Evolutionary conservation across 106 monocot species (phyloP).

Genomic region (Dioscorea alata): DNA sequence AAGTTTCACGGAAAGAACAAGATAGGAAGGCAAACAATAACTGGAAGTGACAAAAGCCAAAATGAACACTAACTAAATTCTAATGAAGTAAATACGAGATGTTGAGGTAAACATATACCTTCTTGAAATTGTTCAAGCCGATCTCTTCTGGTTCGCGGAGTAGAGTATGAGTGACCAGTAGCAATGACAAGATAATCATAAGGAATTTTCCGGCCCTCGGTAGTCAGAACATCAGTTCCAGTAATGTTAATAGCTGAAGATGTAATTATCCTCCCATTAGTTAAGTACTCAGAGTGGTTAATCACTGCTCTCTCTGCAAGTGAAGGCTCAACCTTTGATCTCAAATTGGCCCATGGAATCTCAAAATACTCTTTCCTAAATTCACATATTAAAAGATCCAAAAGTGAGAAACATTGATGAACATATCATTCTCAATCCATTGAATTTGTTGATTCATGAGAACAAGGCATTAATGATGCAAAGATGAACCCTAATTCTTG

Average conservation of each 20-base stretch:
- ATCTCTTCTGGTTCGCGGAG: conserved; percentile 23
- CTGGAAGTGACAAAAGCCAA: neutral
- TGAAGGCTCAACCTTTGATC: conserved; percentile 44
- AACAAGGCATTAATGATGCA: too few species aligned
- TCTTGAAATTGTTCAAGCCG: conserved; percentile 36
- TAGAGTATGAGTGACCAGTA: conserved; percentile 28
- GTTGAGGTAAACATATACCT: neutral
- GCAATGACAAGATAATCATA: conserved; percentile 46
- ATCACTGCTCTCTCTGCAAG: conserved; percentile 43
- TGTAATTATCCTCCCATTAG: conserved; percentile 19
- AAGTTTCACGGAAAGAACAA: neutral
- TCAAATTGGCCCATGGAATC: conserved; percentile 65
- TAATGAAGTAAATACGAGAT: neutral
- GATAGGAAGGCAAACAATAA: neutral
- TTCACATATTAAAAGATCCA: too few species aligned
- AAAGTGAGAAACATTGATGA: neutral
- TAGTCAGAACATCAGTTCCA: conserved; percentile 16
- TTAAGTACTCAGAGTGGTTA: conserved; percentile 39
- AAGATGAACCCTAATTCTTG: too few species aligned
- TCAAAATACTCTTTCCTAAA: conserved; percentile 58
- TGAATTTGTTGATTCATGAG: too few species aligned
- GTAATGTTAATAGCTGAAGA: conserved; percentile 32
- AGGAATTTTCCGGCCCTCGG: conserved; percentile 19
- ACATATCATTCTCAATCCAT: too few species aligned
- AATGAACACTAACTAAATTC: too few species aligned